Percentiles rank a stretch among this genome's conserved stretches.
These are phyloP conservation scores for Skeletonema menzelii DNA, from an alignment of 108 stramenopile species.

Conservation along the genomic window DNA sequence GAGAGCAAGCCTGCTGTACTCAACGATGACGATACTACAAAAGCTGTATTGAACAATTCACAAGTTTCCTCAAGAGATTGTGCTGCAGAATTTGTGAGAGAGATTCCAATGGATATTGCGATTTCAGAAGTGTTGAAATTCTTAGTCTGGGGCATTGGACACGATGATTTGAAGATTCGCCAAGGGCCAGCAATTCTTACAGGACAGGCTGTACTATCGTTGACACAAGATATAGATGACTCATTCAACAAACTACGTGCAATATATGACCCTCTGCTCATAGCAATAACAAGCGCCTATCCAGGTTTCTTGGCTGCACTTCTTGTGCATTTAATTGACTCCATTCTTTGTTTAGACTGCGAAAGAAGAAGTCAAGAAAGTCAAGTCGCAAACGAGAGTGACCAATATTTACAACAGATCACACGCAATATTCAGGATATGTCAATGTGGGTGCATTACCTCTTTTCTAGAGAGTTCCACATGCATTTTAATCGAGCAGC, in stretches of 20 bases:
- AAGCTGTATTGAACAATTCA: neutral
- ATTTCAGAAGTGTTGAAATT: slow-evolving; percentile 46
- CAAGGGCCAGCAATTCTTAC: slow-evolving; percentile 29
- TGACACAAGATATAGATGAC: slow-evolving; percentile 11
- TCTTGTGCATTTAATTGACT: slow-evolving; percentile 70
- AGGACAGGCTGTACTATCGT: slow-evolving; percentile 4
- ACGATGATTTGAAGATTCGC: slow-evolving; percentile 4
- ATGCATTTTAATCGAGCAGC: slow-evolving; percentile 44
- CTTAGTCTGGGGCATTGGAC: slow-evolving; percentile 60
- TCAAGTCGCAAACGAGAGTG: neutral
- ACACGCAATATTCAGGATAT: slow-evolving; percentile 18
- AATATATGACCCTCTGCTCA: slow-evolving; percentile 56
- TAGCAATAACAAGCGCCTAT: slow-evolving; percentile 48
- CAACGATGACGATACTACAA: neutral
- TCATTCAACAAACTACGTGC: slow-evolving; percentile 49
- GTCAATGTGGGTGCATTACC: slow-evolving; percentile 33
- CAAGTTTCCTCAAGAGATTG: slow-evolving; percentile 40
- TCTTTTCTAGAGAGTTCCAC: slow-evolving; percentile 28
- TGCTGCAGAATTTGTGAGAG: slow-evolving; percentile 52
- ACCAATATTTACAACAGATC: slow-evolving; percentile 8
- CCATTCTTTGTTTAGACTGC: slow-evolving; percentile 53
- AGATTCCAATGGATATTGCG: slow-evolving; percentile 53
- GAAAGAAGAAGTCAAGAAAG: neutral
- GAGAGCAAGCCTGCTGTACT: neutral
- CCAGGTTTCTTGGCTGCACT: slow-evolving; percentile 68